Evolutionary conservation across 2,329 filamentous ascomycete genomes (phyloP).

Genomic region (Didymella glomerata): DNA sequence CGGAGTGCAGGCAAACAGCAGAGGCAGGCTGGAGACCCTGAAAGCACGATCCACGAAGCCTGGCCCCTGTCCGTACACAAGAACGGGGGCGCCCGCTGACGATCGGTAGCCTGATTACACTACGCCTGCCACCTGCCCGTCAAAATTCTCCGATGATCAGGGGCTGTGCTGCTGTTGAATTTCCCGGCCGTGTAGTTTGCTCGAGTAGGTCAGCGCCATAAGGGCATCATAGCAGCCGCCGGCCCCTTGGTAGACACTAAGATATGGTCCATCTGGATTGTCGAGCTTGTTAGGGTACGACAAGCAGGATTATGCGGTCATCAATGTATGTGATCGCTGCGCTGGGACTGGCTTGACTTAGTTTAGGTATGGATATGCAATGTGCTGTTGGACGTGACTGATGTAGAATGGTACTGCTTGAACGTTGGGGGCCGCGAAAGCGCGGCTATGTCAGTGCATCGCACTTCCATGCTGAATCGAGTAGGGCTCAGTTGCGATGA

Average conservation of each 20-base stretch:
- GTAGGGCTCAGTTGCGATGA: background rate
- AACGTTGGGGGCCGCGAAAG: slow-evolving; percentile 30
- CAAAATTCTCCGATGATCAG: slow-evolving; percentile 20
- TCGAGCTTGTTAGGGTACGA: slow-evolving; percentile 15
- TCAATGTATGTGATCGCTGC: slow-evolving; percentile 15
- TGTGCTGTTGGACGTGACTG: background rate
- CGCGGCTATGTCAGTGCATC: slow-evolving; percentile 17
- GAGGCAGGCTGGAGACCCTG: slow-evolving; percentile 29
- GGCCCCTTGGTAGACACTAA: background rate
- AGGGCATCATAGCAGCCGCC: slow-evolving; percentile 7
- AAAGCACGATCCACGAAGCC: slow-evolving; percentile 18
- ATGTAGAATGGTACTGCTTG: slow-evolving; percentile 23
- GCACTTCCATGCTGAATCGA: slow-evolving; percentile 3
- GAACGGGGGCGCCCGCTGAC: slow-evolving; percentile 25
- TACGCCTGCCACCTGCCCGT: slow-evolving; percentile 17
- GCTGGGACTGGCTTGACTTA: background rate
- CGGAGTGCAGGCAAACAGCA: slow-evolving; percentile 2
- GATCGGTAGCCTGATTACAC: slow-evolving; percentile 22
- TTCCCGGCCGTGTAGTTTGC: slow-evolving; percentile 17
- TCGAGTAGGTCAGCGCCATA: slow-evolving; percentile 11
- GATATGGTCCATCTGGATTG: background rate
- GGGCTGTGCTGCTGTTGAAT: slow-evolving; percentile 14
- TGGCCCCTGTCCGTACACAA: slow-evolving; percentile 19
- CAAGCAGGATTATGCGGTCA: slow-evolving; percentile 29
- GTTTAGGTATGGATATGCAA: slow-evolving; percentile 1